Evolutionary conservation across 2,329 filamentous ascomycete species (phyloP).

Genomic region (Alternaria ethzedia): DNA sequence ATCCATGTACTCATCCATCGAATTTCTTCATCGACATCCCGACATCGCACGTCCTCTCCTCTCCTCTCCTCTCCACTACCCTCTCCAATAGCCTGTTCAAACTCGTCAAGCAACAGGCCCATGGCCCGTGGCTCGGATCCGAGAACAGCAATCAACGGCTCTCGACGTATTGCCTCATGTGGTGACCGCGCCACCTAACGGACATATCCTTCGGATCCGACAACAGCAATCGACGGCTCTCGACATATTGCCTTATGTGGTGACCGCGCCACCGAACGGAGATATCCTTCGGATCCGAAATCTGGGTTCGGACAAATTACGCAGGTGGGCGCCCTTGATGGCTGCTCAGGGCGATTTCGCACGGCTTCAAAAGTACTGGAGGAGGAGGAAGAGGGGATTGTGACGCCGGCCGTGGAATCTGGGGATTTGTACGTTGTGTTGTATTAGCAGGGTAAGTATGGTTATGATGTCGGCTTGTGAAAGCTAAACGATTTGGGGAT

Average conservation of each 20-base stretch:
- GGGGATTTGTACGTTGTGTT: too few relatives aligned
- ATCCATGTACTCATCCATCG: background rate
- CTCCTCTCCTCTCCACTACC: too few relatives aligned
- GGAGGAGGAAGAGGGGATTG: background rate
- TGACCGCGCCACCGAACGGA: background rate
- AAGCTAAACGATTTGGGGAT: background rate
- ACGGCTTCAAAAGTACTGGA: background rate
- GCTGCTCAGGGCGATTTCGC: rapidly evolving
- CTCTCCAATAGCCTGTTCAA: background rate
- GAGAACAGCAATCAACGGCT: background rate
- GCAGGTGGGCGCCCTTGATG: too few relatives aligned
- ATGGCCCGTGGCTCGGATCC: background rate
- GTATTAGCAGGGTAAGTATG: rapidly evolving
- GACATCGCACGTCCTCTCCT: background rate
- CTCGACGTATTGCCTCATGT: background rate
- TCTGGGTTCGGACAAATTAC: background rate
- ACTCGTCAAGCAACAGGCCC: background rate
- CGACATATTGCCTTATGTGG: too few relatives aligned
- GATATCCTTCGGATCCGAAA: background rate
- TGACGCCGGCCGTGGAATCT: too few relatives aligned
- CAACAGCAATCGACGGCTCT: too few relatives aligned
- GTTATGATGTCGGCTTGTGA: background rate
- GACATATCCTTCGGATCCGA: too few relatives aligned
- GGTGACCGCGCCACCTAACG: too few relatives aligned
- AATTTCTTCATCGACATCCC: background rate